phyloP scores from a whole-genome alignment of 495 filamentous ascomycete species.

The Neurospora sp. region DNA sequence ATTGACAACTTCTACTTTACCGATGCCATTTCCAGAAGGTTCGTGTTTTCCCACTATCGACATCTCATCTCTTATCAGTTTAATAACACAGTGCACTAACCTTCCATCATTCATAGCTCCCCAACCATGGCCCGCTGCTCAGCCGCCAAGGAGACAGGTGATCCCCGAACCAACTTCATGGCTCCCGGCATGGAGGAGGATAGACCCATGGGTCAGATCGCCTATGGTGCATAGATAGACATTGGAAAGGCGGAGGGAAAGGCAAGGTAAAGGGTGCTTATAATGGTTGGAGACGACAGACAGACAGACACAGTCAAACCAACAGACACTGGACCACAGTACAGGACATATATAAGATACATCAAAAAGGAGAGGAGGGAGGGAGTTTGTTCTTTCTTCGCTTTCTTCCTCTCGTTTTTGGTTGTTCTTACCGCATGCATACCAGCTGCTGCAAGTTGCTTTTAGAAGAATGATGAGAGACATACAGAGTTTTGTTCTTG shows the following conservation, averaged over 20 bases:
- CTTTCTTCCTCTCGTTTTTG: not conserved
- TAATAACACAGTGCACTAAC: not conserved
- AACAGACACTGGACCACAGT: not conserved
- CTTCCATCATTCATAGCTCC: constrained; percentile 44
- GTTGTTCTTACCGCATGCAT: not conserved
- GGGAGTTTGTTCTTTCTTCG: not conserved
- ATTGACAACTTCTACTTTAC: constrained; percentile 98
- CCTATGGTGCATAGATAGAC: constrained; percentile 33
- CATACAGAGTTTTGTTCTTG: not conserved
- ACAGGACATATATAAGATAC: not conserved
- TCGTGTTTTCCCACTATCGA: constrained; percentile 16
- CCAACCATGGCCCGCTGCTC: constrained; percentile 96
- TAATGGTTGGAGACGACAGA: not conserved
- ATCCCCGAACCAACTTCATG: constrained; percentile 78
- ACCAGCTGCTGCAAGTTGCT: not conserved
- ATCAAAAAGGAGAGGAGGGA: not conserved
- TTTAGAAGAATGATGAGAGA: not conserved
- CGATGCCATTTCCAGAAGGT: constrained; percentile 91
- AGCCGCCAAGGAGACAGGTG: constrained; percentile 60
- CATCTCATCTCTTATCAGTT: not conserved
- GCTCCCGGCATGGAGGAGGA: constrained; percentile 57
- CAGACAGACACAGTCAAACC: not conserved
- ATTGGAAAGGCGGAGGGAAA: constrained; percentile 1
- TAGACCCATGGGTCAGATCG: constrained; percentile 41
- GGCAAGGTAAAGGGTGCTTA: not conserved